Percentiles rank a stretch among this genome's conserved stretches.
These are phyloP conservation scores for Chalaropsis ovoidea DNA, from an alignment of 2,329 filamentous ascomycete genomes.

Conservation along the genomic window DNA sequence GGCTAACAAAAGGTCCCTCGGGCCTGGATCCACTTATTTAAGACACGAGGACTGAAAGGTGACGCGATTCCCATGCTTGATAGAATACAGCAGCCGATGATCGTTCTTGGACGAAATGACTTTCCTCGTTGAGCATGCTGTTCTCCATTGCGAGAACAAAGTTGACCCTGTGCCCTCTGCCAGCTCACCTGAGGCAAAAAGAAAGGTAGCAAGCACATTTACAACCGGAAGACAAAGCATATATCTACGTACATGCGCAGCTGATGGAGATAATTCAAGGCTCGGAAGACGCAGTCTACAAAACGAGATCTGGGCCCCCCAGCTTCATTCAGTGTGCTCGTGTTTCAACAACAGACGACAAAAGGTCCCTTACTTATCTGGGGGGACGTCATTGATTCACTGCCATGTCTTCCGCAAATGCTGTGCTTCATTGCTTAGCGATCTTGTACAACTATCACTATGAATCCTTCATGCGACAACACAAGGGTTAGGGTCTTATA, in stretches of 20 bases:
- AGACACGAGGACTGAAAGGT: background rate
- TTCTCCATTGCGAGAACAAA: no score
- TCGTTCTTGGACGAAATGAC: background rate
- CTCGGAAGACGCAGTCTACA: background rate
- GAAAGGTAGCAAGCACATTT: no score
- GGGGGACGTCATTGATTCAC: background rate
- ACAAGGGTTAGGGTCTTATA: background rate
- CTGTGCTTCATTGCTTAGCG: no score
- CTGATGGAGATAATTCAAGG: background rate
- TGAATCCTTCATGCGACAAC: background rate
- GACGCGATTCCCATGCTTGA: background rate
- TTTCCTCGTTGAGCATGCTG: no score
- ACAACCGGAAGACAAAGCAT: no score
- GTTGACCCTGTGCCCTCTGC: no score
- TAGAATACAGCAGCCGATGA: background rate
- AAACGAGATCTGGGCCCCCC: background rate
- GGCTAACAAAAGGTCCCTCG: constrained; percentile 13
- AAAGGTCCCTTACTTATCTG: background rate
- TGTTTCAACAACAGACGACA: background rate
- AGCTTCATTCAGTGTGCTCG: no score
- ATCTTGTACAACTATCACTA: no score
- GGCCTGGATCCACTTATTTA: background rate
- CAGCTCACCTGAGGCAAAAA: no score
- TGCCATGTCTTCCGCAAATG: no score
- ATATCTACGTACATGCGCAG: no score